phyloP scores from a whole-genome alignment of 2,329 filamentous ascomycete species.

The Coniella vitis region DNA sequence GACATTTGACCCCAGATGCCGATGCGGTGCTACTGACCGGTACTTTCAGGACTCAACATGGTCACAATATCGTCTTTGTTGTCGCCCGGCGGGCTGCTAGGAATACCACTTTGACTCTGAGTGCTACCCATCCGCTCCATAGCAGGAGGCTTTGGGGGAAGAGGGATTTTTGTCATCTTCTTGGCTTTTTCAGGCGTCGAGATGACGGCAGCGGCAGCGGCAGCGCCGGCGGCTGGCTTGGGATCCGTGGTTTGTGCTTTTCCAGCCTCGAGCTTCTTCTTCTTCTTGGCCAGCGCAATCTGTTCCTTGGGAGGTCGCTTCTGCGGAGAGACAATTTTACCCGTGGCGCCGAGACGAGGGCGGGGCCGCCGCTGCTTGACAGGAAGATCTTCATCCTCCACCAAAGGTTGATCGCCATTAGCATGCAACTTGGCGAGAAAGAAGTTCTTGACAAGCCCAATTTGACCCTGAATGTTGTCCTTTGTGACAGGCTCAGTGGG shows the following conservation, averaged over 20 bases:
- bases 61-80: constrained; percentile 52
- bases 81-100: constrained; percentile 59
- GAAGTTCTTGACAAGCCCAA: constrained; percentile 85
- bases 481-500: constrained; percentile 71
- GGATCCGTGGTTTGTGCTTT: constrained; percentile 45
- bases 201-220: too few species aligned
- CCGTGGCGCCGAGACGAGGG: constrained; percentile 61
- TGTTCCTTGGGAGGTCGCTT: constrained; percentile 79
- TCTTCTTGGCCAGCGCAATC: constrained; percentile 78
- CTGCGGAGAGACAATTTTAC: constrained; percentile 79
- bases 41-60: constrained; percentile 82
- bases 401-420: constrained; percentile 71
- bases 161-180: constrained; percentile 38
- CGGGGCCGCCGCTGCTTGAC: constrained; percentile 76
- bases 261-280: constrained; percentile 62
- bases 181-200: constrained; percentile 36
- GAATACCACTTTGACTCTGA: constrained; percentile 45
- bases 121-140: constrained; percentile 56
- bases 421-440: constrained; percentile 84
- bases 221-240: constrained; percentile 30
- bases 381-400: constrained; percentile 93
- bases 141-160: constrained; percentile 33
- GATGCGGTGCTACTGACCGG: constrained; percentile 38
- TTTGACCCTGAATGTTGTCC: constrained; percentile 70
- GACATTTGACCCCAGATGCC: background rate